A percentile compares a stretch with the other conserved stretches of the same genome.
These are phyloP conservation scores for Bonia amplexicaulis DNA, from an alignment of 176 grass and related monocot species.

Conservation along the genomic window DNA sequence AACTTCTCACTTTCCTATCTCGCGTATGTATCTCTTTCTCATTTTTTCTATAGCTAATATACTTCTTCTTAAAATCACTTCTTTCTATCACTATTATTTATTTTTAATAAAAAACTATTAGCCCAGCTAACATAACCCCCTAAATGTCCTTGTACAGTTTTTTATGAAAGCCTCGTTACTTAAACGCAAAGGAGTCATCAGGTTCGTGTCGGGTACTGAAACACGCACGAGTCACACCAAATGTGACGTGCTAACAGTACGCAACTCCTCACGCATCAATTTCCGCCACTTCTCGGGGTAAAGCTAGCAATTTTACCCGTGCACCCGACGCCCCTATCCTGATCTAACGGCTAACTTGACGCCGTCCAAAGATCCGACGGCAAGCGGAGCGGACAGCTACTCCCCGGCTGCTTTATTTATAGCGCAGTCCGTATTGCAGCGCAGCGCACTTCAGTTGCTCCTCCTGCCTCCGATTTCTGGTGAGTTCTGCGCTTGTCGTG, in stretches of 20 bases:
- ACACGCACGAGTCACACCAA: background rate
- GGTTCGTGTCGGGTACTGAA: background rate
- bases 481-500: conserved; percentile 32
- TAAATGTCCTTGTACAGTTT: background rate
- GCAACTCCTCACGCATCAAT: background rate
- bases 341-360: background rate
- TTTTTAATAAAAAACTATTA: too few relatives aligned
- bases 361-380: conserved; percentile 1
- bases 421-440: background rate
- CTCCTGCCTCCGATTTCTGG: background rate
- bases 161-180: background rate
- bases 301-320: conserved; percentile 11
- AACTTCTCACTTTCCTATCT: too few relatives aligned
- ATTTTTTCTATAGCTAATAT: too few relatives aligned
- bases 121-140: too few relatives aligned
- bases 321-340: background rate
- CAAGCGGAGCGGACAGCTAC: accelerated
- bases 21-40: too few relatives aligned
- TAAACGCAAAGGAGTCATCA: conserved; percentile 26
- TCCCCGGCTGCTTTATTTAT: conserved; percentile 22
- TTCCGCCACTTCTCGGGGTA: background rate
- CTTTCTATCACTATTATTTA: too few relatives aligned
- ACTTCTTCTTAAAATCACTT: too few relatives aligned
- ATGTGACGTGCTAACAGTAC: background rate
- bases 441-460: background rate